phyloP scores from a whole-genome alignment of 78 protist genomes.

The Chrysochromulina parva region DNA sequence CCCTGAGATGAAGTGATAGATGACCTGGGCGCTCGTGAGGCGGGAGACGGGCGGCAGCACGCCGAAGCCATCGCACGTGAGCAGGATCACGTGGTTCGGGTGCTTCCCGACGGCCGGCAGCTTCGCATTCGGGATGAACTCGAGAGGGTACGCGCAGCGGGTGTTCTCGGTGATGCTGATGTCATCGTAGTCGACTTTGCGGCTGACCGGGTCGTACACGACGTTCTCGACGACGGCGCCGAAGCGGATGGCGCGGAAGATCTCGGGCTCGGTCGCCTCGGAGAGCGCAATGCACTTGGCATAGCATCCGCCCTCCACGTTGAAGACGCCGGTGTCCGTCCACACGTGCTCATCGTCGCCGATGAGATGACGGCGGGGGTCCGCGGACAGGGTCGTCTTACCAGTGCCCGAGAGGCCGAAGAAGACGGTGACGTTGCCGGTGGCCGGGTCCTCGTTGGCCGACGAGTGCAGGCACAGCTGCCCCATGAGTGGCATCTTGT shows the following conservation, averaged over 20 bases:
- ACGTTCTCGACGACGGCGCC: constrained; percentile 92
- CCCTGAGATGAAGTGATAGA: constrained; percentile 94
- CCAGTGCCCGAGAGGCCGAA: constrained; percentile 97
- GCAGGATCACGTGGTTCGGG: constrained; percentile 90
- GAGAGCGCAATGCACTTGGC: constrained; percentile 91
- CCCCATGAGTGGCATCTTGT: constrained; percentile 85
- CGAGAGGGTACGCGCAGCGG: constrained; percentile 91
- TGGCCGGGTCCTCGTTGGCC: constrained; percentile 73
- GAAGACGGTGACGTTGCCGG: constrained; percentile 75
- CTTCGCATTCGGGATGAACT: constrained; percentile 83
- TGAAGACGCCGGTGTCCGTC: constrained; percentile 88
- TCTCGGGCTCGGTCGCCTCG: constrained; percentile 91
- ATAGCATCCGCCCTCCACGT: constrained; percentile 96
- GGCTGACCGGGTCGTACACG: constrained; percentile 58
- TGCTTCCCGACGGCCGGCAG: constrained; percentile 75
- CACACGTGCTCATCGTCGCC: constrained; percentile 99
- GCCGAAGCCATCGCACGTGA: constrained; percentile 96
- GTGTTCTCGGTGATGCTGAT: constrained; percentile 90
- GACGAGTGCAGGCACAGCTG: constrained; percentile 85
- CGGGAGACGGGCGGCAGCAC: constrained; percentile 94
- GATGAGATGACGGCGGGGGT: constrained; percentile 84
- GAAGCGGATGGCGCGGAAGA: constrained; percentile 86
- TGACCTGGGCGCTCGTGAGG: constrained; percentile 54
- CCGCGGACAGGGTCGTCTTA: constrained; percentile 96
- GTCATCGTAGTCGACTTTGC: constrained; percentile 66